These are phyloP conservation scores for Colletotrichum orbiculare DNA, from an alignment of 2,329 filamentous ascomycete species.

Conservation along the genomic window DNA sequence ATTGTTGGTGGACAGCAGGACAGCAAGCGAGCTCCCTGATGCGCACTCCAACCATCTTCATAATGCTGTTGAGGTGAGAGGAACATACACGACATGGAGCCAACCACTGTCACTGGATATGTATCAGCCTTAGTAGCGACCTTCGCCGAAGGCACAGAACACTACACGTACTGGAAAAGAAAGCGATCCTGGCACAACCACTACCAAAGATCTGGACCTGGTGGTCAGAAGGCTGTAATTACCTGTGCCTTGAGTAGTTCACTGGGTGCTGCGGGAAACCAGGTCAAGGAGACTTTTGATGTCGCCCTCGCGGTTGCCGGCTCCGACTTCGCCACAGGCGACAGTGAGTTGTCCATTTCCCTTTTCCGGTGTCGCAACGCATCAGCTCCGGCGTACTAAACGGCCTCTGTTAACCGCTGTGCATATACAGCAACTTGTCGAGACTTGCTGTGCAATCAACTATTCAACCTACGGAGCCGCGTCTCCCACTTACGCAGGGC, in stretches of 20 bases:
- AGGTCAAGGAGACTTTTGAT: slow-evolving; percentile 47
- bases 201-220: slow-evolving; percentile 41
- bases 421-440: slow-evolving; percentile 39
- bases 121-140: slow-evolving; percentile 37
- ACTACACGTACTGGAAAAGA: slow-evolving; percentile 50
- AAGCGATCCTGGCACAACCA: slow-evolving; percentile 47
- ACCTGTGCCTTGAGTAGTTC: slow-evolving; percentile 50
- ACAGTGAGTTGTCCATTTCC: slow-evolving; percentile 42
- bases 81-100: slow-evolving; percentile 34
- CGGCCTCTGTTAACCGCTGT: slow-evolving; percentile 37
- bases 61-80: slow-evolving; percentile 25
- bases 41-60: background rate
- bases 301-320: slow-evolving; percentile 49
- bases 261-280: slow-evolving; percentile 44
- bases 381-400: background rate
- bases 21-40: no score
- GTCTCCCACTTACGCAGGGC: slow-evolving; percentile 42
- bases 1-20: no score
- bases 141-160: slow-evolving; percentile 36
- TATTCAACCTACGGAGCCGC: slow-evolving; percentile 41
- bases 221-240: slow-evolving; percentile 30
- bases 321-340: slow-evolving; percentile 47
- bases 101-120: slow-evolving; percentile 38
- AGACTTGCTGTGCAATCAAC: slow-evolving; percentile 42
- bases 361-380: background rate